Evolutionary conservation across 495 filamentous ascomycete species (phyloP).

Genomic region (Penicillium soppii): DNA sequence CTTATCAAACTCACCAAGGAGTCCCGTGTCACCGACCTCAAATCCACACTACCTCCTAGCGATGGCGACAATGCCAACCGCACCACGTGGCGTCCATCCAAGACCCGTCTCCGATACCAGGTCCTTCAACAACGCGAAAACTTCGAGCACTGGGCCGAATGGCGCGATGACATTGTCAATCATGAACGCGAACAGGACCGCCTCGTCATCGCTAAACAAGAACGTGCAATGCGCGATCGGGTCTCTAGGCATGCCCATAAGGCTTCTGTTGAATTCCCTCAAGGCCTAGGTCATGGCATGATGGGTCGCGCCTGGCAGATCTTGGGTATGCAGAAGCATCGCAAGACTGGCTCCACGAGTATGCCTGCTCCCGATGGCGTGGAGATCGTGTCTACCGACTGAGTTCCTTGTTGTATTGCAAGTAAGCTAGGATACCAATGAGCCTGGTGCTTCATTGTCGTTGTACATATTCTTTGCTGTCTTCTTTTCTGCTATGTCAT

Average conservation of each 20-base stretch:
- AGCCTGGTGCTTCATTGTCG: background rate
- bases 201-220: conserved; percentile 35
- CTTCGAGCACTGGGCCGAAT: conserved; percentile 59
- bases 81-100: conserved; percentile 59
- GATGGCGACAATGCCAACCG: conserved; percentile 45
- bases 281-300: conserved; percentile 42
- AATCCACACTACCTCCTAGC: conserved; percentile 26
- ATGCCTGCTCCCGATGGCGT: conserved; percentile 14
- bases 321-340: conserved; percentile 40
- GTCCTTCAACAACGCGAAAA: conserved; percentile 60
- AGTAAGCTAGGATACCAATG: background rate
- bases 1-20: conserved; percentile 65
- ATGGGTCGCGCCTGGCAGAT: conserved; percentile 49
- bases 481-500: conserved; percentile 3
- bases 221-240: conserved; percentile 29
- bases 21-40: conserved; percentile 57
- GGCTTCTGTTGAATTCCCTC: conserved; percentile 34
- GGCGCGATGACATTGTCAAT: conserved; percentile 55
- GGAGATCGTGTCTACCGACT: conserved; percentile 26
- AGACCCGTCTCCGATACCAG: conserved; percentile 55
- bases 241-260: conserved; percentile 27
- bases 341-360: conserved; percentile 21
- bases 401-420: background rate
- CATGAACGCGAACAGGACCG: conserved; percentile 46
- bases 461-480: conserved; percentile 3